These are phyloP conservation scores for Aspergillus carlsbadensis DNA, from an alignment of 495 filamentous ascomycete species.

Conservation along the genomic window DNA sequence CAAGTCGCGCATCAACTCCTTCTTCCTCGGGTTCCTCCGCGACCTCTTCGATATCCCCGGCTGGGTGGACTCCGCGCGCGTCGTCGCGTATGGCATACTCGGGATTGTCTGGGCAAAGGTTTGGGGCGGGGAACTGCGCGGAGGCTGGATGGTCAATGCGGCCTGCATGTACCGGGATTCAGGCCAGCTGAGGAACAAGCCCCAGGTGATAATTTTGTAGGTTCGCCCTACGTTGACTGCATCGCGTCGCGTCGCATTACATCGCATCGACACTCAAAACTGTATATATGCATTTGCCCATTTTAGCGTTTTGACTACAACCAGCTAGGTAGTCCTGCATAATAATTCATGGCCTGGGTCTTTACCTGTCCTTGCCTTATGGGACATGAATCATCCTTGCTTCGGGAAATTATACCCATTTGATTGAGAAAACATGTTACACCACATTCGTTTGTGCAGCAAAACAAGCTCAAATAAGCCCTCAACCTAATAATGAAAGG, in stretches of 20 bases:
- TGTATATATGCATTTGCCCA: background rate
- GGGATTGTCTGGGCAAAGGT: constrained; percentile 69
- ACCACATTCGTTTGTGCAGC: no score
- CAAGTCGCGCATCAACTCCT: constrained; percentile 20
- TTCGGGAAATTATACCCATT: no score
- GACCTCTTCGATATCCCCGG: constrained; percentile 52
- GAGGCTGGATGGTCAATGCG: constrained; percentile 72
- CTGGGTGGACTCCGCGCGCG: constrained; percentile 62
- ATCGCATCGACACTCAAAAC: background rate
- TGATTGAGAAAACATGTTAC: no score
- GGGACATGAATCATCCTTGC: no score
- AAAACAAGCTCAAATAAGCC: no score
- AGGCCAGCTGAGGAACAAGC: constrained; percentile 61
- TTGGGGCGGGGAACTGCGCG: constrained; percentile 61
- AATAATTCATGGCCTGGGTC: no score
- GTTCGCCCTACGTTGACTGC: no score
- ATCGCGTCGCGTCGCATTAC: no score
- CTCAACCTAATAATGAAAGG: no score
- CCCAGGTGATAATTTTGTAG: constrained; percentile 57
- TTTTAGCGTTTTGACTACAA: background rate
- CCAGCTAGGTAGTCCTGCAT: no score
- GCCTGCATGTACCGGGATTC: constrained; percentile 68
- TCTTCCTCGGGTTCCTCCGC: constrained; percentile 44
- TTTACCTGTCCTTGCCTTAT: no score
- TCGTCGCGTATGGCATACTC: constrained; percentile 61